phyloP scores from a whole-genome alignment of 2,329 filamentous ascomycete genomes.

The Hypoxylon sp. region DNA sequence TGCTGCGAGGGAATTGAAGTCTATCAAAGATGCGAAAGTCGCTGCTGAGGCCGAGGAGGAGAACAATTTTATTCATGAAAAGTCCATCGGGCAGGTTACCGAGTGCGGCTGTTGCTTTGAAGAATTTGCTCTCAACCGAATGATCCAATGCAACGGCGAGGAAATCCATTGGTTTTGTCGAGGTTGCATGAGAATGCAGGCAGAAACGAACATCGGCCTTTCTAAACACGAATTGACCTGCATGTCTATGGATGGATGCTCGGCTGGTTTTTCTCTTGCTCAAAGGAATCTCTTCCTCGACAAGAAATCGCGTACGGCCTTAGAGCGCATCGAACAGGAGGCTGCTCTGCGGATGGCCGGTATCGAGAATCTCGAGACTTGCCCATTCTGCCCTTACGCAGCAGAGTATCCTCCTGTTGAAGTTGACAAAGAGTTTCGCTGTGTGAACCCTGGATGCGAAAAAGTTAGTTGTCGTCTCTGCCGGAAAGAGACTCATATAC shows the following conservation, averaged over 20 bases:
- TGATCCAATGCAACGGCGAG: constrained; percentile 76
- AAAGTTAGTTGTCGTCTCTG: constrained; percentile 78
- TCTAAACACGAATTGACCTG: constrained; percentile 79
- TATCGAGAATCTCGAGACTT: constrained; percentile 80
- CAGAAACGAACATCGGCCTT: constrained; percentile 77
- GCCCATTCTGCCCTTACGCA: constrained; percentile 87
- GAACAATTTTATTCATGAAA: constrained; percentile 60
- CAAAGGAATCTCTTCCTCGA: constrained; percentile 73
- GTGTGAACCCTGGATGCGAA: constrained; percentile 75
- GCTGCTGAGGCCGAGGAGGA: constrained; percentile 52
- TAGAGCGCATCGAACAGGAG: constrained; percentile 81
- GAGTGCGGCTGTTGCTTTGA: constrained; percentile 84
- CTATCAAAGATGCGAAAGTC: constrained; percentile 49
- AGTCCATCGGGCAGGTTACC: constrained; percentile 65
- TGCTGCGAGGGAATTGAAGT: constrained; percentile 55
- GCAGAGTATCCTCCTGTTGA: constrained; percentile 79
- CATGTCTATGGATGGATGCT: constrained; percentile 78
- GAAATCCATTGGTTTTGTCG: constrained; percentile 78
- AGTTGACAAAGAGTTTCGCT: constrained; percentile 80
- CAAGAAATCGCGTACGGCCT: constrained; percentile 69
- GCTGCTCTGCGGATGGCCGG: constrained; percentile 77
- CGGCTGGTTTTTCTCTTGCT: constrained; percentile 69
- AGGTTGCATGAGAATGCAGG: constrained; percentile 74
- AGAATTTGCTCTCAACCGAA: constrained; percentile 75
- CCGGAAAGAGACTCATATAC: constrained; percentile 77